Percentiles rank a stretch among this genome's conserved stretches.
Conservation (phyloP, 495 filamentous ascomycete genomes). For the Hypoxylon crocopeplum region DNA sequence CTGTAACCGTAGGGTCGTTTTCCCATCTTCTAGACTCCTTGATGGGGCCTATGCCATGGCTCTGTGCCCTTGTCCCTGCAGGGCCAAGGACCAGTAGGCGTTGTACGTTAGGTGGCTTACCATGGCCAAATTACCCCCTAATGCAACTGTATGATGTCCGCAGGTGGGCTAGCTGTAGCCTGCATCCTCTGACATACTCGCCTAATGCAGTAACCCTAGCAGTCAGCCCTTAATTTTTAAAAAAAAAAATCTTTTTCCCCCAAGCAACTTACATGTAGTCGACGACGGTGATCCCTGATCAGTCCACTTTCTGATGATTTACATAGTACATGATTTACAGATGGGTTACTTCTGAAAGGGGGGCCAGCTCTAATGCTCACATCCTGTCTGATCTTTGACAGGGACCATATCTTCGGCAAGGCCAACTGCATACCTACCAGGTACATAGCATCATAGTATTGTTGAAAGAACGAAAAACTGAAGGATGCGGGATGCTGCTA, state of each 20-base stretch:
- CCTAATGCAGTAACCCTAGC: conserved; percentile 11
- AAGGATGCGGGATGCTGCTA: neutral
- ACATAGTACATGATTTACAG: too few species aligned
- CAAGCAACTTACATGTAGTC: too few species aligned
- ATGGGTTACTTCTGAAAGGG: too few species aligned
- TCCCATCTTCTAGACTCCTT: conserved; percentile 31
- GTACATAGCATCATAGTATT: neutral
- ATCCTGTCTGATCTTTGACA: too few species aligned
- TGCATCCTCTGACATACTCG: conserved; percentile 19
- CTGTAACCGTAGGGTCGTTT: conserved; percentile 21
- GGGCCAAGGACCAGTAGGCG: conserved; percentile 21
- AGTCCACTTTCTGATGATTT: too few species aligned
- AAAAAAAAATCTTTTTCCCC: too few species aligned
- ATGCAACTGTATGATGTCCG: conserved; percentile 33
- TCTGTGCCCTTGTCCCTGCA: conserved; percentile 33
- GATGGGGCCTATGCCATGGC: conserved; percentile 17
- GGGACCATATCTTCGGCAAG: too few species aligned
- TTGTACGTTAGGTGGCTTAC: conserved; percentile 23
- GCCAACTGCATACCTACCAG: neutral
- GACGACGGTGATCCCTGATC: too few species aligned
- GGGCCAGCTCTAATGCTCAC: too few species aligned
- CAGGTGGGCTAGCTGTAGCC: conserved; percentile 13
- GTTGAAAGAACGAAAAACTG: too few species aligned
- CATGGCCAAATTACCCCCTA: conserved; percentile 34
- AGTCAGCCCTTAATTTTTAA: too few species aligned